Evolutionary conservation across 805 yeast species (phyloP), one percentile per base, ranked within the genome.

Genomic region (Wickerhamomyces alni): DNA sequence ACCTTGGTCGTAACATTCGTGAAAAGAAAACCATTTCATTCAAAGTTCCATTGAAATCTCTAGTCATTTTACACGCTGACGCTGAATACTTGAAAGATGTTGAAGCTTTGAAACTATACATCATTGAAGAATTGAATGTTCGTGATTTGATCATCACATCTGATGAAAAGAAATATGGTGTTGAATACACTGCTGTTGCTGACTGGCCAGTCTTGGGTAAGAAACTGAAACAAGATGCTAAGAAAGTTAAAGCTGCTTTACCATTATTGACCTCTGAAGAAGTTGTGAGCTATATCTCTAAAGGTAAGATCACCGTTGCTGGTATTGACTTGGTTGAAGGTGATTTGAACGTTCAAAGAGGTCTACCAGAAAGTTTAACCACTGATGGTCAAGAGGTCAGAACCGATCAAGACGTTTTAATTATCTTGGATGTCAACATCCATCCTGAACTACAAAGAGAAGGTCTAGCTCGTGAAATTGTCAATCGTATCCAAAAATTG

Each of bases 191-290:
- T 48, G 97, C 91, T 32, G 94, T 86, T 63, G 99, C 99, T 36
- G 99, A 93, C 70, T 93, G 99, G 99, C 96, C 98, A 42, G 87
- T 88, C 17, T 75, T 93, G 52, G 99, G 99, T 69, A 93, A 91
- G 75, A 93, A 93, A 67, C 77, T 93, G 65, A 91, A 88, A 79
- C 80, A 82, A 61, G 98, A 89, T 55, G 94, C 86, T 45, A 87
- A 85, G 69, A 82, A 78, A 63, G 99, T 93, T 44, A 94, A 91
- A 74, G 95, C 82, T 57, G 98, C 94, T 15, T 74, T 93, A 52
- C 98, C 97, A 47, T 58, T 58, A 9, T 75, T 93, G 37, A 67
- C 91, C 17, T 83, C 97, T 10, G 84, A 72, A 13, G 89, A 87
- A 42, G 96, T 93, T 37, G 86, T 85, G 65, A 59, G 66, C 25